phyloP scores from a whole-genome alignment of 1,139 yeast species.

The Candida neerlandica region DNA sequence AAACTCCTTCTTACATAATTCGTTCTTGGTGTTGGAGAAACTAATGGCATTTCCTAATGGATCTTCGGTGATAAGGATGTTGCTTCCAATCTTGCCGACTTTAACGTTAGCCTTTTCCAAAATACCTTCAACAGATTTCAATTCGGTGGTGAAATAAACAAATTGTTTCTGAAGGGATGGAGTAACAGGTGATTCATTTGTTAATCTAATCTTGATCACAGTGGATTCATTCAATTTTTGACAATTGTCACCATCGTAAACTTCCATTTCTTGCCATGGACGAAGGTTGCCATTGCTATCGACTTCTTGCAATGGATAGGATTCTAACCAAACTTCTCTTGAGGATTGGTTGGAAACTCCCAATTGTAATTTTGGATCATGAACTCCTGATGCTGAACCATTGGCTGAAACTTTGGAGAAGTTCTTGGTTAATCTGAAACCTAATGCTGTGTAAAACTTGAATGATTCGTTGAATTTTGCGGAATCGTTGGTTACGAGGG shows the following conservation, averaged over 20 bases:
- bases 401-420: slow-evolving; percentile 51
- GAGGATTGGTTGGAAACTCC: slow-evolving; percentile 69
- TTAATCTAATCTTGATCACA: slow-evolving; percentile 59
- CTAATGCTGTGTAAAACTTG: slow-evolving; percentile 56
- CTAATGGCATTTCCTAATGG: slow-evolving; percentile 58
- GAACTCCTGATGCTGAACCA: slow-evolving; percentile 36
- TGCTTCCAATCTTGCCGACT: slow-evolving; percentile 19
- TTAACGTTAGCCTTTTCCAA: slow-evolving; percentile 29
- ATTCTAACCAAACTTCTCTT: slow-evolving; percentile 70
- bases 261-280: slow-evolving; percentile 60
- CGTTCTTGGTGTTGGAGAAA: slow-evolving; percentile 40
- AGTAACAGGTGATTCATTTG: slow-evolving; percentile 28
- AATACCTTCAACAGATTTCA: slow-evolving; percentile 37
- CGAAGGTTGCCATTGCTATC: slow-evolving; percentile 49
- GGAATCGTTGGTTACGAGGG: slow-evolving; percentile 58
- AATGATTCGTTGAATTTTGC: slow-evolving; percentile 48
- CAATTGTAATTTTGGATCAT: slow-evolving; percentile 31
- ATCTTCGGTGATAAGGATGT: slow-evolving; percentile 41
- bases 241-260: slow-evolving; percentile 54
- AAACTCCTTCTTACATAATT: slow-evolving; percentile 32
- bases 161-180: slow-evolving; percentile 36
- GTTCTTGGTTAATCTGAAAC: slow-evolving; percentile 59
- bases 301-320: slow-evolving; percentile 59
- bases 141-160: slow-evolving; percentile 54
- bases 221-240: slow-evolving; percentile 32